Evolutionary conservation across 352 stramenopile genomes (phyloP).

Genomic region (Globisporangium middletonii): DNA sequence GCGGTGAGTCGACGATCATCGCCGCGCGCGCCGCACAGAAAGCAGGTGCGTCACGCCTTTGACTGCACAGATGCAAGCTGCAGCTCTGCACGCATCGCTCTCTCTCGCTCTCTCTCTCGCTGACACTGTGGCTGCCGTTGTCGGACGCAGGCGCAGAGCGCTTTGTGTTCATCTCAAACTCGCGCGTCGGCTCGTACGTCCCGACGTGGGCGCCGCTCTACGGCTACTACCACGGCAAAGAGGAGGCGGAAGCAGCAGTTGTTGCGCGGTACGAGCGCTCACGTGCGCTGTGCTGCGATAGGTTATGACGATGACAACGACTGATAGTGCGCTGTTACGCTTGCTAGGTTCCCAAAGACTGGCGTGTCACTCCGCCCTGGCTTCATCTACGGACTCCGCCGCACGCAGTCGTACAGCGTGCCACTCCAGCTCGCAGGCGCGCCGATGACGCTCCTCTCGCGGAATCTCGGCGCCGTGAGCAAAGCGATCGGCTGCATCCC

Average conservation of each 20-base stretch:
- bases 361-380: slow-evolving; percentile 82
- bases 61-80: too few species aligned
- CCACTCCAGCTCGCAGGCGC: slow-evolving; percentile 72
- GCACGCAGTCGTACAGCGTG: slow-evolving; percentile 54
- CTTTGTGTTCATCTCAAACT: slow-evolving; percentile 91
- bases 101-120: neutral
- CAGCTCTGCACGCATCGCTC: neutral
- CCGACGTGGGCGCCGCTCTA: slow-evolving; percentile 73
- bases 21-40: slow-evolving; percentile 68
- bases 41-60: slow-evolving; percentile 19
- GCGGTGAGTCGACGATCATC: slow-evolving; percentile 83
- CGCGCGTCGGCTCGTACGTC: slow-evolving; percentile 76
- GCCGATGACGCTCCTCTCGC: slow-evolving; percentile 59
- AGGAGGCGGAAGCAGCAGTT: slow-evolving; percentile 78
- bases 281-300: too few species aligned
- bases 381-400: slow-evolving; percentile 87
- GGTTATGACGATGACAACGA: too few species aligned
- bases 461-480: slow-evolving; percentile 53
- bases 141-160: slow-evolving; percentile 34
- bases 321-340: too few species aligned
- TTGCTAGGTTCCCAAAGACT: slow-evolving; percentile 50
- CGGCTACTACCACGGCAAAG: slow-evolving; percentile 90
- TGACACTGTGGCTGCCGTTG: neutral
- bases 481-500: slow-evolving; percentile 48
- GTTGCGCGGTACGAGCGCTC: slow-evolving; percentile 28